Evolutionary conservation across 768 basidiomycete genomes (phyloP).

Genomic region (Auricularia sp.): DNA sequence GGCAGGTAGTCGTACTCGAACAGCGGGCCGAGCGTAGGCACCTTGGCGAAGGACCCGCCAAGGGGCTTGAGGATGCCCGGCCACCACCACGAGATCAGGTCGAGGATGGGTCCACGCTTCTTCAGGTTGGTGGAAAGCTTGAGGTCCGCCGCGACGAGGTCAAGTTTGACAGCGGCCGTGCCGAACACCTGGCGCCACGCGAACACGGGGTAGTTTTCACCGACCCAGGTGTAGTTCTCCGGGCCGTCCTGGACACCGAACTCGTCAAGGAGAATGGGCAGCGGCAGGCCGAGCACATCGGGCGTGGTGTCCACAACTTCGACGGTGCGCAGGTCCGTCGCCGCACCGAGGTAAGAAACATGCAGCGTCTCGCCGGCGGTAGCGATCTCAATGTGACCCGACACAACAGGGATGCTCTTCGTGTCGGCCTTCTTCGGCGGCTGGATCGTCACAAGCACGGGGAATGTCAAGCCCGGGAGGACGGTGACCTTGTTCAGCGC

Average conservation of each 20-base stretch:
- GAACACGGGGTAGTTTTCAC: conserved; percentile 5
- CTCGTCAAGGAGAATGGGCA: background rate
- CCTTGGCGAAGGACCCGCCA: conserved; percentile 1
- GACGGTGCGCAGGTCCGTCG: conserved; percentile 2
- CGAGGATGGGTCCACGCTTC: background rate
- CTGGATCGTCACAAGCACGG: conserved; percentile 35
- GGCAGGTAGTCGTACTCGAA: conserved; percentile 1
- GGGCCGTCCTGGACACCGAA: background rate
- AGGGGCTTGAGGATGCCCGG: background rate
- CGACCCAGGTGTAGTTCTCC: background rate
- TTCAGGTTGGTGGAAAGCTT: background rate
- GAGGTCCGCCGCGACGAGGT: conserved; percentile 5
- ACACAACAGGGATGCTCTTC: conserved; percentile 45
- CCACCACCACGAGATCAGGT: background rate
- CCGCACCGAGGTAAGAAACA: conserved; percentile 4
- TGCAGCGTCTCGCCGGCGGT: conserved; percentile 6
- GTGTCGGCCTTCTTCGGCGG: conserved; percentile 34
- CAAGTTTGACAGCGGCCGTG: conserved; percentile 3
- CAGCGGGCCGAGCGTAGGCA: conserved; percentile 4
- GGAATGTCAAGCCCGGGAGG: conserved; percentile 30
- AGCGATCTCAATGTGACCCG: conserved; percentile 39
- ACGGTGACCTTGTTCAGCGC: conserved; percentile 27
- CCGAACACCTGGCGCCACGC: conserved; percentile 3
- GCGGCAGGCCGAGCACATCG: background rate
- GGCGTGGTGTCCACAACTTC: conserved; percentile 2